phyloP scores from a whole-genome alignment of 306 rosid genomes.

The Pterocarpus santalinus region DNA sequence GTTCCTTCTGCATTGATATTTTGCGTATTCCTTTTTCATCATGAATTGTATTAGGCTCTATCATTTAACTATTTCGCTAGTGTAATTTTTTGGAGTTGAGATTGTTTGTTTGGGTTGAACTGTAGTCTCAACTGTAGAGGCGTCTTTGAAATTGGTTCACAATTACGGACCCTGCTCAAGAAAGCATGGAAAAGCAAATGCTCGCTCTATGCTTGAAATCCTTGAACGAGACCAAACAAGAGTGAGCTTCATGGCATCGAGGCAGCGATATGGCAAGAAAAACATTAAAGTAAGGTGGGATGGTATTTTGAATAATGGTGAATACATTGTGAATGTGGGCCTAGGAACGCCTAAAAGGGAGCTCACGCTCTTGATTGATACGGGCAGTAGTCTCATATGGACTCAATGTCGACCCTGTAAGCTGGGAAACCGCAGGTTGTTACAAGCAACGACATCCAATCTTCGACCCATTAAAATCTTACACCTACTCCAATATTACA shows the following conservation, averaged over 20 bases:
- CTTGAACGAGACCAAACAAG: background rate
- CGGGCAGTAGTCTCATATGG: background rate
- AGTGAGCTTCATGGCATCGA: background rate
- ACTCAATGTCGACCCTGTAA: slow-evolving; percentile 10
- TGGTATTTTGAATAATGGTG: no score
- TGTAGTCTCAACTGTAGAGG: background rate
- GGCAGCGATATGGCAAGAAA: background rate
- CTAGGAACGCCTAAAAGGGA: background rate
- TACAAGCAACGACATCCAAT: background rate
- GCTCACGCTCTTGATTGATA: background rate
- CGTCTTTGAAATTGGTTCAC: background rate
- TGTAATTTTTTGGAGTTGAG: no score
- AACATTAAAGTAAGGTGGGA: background rate
- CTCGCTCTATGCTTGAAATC: background rate
- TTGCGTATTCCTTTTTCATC: no score
- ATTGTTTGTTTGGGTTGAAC: background rate
- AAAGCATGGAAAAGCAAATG: background rate
- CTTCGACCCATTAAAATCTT: slow-evolving; percentile 15
- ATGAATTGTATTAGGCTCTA: no score
- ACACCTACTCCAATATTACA: background rate
- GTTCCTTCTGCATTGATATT: no score
- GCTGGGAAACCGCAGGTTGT: background rate
- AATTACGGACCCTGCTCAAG: background rate
- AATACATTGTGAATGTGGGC: background rate
- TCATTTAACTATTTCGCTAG: no score